Base-by-base conservation (phyloP, 164 flowering plant genomes). In the Pachysandra terminalis region DNA sequence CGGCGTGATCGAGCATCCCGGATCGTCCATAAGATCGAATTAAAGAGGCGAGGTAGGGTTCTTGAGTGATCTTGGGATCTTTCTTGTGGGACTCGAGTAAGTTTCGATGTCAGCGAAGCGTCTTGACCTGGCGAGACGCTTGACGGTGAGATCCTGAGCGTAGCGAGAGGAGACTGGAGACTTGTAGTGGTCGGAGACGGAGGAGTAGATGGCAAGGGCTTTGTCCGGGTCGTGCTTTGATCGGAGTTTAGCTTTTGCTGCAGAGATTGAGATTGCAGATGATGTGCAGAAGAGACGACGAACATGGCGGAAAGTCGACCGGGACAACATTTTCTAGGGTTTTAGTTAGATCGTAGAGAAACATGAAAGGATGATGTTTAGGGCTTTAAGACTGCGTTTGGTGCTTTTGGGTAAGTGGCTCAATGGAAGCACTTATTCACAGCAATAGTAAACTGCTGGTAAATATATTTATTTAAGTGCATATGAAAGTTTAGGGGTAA, bases 1-100 rank as follows among this genome's bases (percentile, higher is more conserved):
- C 56, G 12, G 96, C 98, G 27, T 85, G 90, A 52, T 89, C 89
- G 56, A 79, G 78, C 98, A 93, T 93, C 5, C 93, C 92, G 16
- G 86, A 93, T 2, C 61, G 67, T 12, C 96, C 96, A 68, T 93
- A 93, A 25, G 90, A 82, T 52, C 84, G 78, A 56, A 90, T 90
- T 41, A 90, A 73, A 26, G 85, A 72, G 24, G 82, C 76, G 28
- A 89, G 68, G 77, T 63, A 90, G 41, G 86, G 70, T 58, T 93
- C 97, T 37, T 85, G 76, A 23, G 73, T 79, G 78, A 86, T 80
- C 26, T 82, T 83, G 75, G 94, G 91, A 70, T 78, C 78, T 4
- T 73, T 71, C 59, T 89, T 90, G 54, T 85, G 89, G 41, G 88
- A 74, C 62, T 90, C 96, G 64, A 90, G 73, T 21, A 93, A 26